Conservation (phyloP, 495 filamentous ascomycete species). For the Xylaria acuta region DNA sequence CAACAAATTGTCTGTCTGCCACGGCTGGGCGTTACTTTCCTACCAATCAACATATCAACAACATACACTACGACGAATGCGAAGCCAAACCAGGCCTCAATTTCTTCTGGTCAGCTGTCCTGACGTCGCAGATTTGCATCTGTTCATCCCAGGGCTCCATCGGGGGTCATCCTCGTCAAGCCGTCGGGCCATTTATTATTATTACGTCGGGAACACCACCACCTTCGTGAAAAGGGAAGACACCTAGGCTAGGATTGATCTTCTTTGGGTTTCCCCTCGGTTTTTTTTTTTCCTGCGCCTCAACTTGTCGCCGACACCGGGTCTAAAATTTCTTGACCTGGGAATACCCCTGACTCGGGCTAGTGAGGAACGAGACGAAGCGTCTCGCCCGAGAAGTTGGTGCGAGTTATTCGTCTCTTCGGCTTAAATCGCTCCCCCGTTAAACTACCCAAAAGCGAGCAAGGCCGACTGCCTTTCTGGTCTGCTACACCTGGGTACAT, state of each 20-base stretch:
- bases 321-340: not conserved
- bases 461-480: not conserved
- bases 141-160: not conserved
- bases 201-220: conserved; percentile 5
- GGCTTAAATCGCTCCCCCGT: not conserved
- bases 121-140: not conserved
- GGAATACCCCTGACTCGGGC: conserved; percentile 10
- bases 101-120: conserved; percentile 8
- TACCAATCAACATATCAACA: conserved; percentile 20
- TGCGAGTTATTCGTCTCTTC: conserved; percentile 7
- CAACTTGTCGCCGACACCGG: conserved; percentile 13
- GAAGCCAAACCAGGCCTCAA: conserved; percentile 6
- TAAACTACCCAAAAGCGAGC: not conserved
- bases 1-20: not conserved
- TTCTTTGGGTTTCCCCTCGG: not conserved
- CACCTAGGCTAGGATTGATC: conserved; percentile 1
- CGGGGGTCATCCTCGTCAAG: not conserved
- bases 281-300: not conserved
- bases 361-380: not conserved
- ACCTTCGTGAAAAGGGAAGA: not conserved
- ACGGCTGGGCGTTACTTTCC: conserved; percentile 2
- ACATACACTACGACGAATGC: not conserved
- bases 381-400: not conserved
- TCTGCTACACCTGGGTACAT: not conserved
- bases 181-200: not conserved